phyloP scores from a whole-genome alignment of 169 alveolate genomes.

The Nephromyces sp. region DNA sequence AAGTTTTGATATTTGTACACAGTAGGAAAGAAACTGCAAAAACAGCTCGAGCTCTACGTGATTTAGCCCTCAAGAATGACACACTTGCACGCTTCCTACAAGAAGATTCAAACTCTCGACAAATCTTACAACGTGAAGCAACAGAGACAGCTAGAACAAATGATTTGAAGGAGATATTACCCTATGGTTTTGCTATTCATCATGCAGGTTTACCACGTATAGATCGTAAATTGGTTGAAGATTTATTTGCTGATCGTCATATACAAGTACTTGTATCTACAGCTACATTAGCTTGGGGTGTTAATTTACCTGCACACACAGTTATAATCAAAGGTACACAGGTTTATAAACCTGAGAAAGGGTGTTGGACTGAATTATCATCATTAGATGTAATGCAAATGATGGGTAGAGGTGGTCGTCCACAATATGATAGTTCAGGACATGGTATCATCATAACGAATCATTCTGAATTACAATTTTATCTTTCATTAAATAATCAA shows the following conservation, averaged over 20 bases:
- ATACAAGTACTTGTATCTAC: constrained; percentile 77
- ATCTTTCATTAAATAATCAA: constrained; percentile 88
- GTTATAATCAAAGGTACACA: constrained; percentile 75
- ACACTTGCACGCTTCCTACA: constrained; percentile 66
- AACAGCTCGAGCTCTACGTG: constrained; percentile 84
- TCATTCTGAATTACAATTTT: constrained; percentile 85
- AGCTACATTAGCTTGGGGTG: constrained; percentile 80
- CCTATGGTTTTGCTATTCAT: constrained; percentile 97
- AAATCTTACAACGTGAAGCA: constrained; percentile 76
- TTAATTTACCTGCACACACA: constrained; percentile 58
- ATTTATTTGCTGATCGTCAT: constrained; percentile 90
- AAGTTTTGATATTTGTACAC: constrained; percentile 94
- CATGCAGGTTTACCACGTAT: constrained; percentile 97
- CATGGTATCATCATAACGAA: constrained; percentile 97
- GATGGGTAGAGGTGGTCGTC: constrained; percentile 99
- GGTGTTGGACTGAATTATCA: constrained; percentile 92
- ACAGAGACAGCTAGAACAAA: constrained; percentile 66
- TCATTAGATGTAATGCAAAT: constrained; percentile 97
- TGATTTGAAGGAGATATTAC: constrained; percentile 87
- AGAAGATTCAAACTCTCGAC: constrained; percentile 79
- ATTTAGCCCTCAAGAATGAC: constrained; percentile 77
- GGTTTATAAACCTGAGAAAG: constrained; percentile 92
- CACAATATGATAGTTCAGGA: constrained; percentile 95
- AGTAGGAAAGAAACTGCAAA: constrained; percentile 97
- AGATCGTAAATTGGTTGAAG: constrained; percentile 95